A percentile compares a stretch with the other conserved stretches of the same genome.
Evolutionary conservation across 148 eudicot genomes (phyloP).

Genomic region (Rhododendron henanense): DNA sequence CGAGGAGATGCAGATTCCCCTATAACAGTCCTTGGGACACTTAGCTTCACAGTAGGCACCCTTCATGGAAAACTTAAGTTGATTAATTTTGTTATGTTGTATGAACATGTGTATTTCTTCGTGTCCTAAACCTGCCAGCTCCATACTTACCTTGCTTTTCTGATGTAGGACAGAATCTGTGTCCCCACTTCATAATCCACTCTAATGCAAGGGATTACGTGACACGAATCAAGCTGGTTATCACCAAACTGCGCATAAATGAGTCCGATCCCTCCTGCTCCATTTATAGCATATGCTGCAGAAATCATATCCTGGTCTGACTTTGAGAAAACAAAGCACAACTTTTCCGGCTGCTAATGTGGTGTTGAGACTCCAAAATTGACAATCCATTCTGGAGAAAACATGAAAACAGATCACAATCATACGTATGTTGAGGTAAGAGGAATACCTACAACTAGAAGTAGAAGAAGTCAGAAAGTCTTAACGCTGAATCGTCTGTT

Average conservation of each 20-base stretch:
- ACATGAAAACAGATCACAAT: neutral
- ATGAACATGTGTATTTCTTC: neutral
- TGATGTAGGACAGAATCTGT: constrained; percentile 7
- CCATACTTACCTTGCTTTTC: constrained; percentile 12
- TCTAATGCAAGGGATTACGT: constrained; percentile 6
- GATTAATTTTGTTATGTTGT: neutral
- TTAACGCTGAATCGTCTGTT: neutral
- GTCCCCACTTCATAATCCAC: constrained; percentile 16
- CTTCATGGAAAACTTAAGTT: neutral
- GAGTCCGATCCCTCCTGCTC: constrained; percentile 11
- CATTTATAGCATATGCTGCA: neutral
- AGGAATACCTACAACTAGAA: neutral
- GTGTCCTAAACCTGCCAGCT: neutral
- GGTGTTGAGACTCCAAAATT: neutral
- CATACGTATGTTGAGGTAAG: neutral
- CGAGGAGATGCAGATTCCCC: constrained; percentile 1
- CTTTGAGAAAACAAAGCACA: constrained; percentile 6
- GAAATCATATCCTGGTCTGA: neutral
- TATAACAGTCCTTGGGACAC: neutral
- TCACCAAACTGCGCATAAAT: constrained; percentile 1
- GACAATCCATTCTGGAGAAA: constrained; percentile 6
- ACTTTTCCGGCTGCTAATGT: constrained; percentile 11
- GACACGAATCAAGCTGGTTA: constrained; percentile 7
- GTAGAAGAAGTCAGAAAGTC: neutral
- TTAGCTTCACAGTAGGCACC: constrained; percentile 2